phyloP scores from a whole-genome alignment of 495 filamentous ascomycete species.

The Hapsidospora chrysogenum region DNA sequence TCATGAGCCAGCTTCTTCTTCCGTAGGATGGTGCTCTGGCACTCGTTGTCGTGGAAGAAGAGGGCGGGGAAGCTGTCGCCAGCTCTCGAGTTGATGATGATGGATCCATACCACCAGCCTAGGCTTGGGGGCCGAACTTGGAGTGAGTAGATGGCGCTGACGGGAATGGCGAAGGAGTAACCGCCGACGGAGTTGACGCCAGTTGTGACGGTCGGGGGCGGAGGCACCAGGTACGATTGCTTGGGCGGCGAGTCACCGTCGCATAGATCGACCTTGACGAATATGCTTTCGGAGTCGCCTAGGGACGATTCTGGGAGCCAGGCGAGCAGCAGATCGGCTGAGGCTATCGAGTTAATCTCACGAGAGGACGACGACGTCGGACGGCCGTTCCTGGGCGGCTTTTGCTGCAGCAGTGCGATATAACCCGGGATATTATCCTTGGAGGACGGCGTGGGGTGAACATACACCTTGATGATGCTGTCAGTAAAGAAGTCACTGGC shows the following conservation, averaged over 20 bases:
- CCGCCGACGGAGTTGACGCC: conserved; percentile 51
- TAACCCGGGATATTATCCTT: conserved; percentile 97
- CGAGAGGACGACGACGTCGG: conserved; percentile 36
- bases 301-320: conserved; percentile 89
- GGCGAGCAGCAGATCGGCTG: conserved; percentile 65
- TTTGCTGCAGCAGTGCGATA: conserved; percentile 87
- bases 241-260: conserved; percentile 66
- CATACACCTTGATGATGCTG: conserved; percentile 54
- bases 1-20: conserved; percentile 72
- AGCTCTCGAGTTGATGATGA: conserved; percentile 78
- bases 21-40: conserved; percentile 85
- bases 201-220: conserved; percentile 68
- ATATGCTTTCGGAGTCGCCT: conserved; percentile 70
- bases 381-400: conserved; percentile 29
- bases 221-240: conserved; percentile 80
- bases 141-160: conserved; percentile 77
- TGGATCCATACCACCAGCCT: conserved; percentile 94
- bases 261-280: conserved; percentile 85
- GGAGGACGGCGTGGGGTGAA: conserved; percentile 86
- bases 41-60: conserved; percentile 96
- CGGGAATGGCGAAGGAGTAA: conserved; percentile 85
- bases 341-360: conserved; percentile 16
- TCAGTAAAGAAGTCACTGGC: conserved; percentile 6
- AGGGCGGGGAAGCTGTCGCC: conserved; percentile 88
- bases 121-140: conserved; percentile 82